Evolutionary conservation across 768 basidiomycete genomes (phyloP), one percentile per base, ranked within the genome.

Genomic region (Pholiota conissans): DNA sequence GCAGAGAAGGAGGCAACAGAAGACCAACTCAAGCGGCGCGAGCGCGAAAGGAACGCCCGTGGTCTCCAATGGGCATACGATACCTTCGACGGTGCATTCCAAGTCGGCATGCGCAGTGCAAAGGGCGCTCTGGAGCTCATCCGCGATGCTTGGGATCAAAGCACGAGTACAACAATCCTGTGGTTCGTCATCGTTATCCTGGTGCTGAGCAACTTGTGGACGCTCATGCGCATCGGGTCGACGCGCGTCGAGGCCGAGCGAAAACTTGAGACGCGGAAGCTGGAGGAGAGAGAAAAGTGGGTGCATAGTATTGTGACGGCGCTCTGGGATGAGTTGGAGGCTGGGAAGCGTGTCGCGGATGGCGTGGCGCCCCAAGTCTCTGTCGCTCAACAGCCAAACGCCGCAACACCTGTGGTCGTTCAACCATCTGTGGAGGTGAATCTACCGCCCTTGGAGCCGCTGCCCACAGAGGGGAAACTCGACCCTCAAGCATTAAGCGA

Each of bases 21-120:
- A 58, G 67, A 81, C 60, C 68, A 77, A 64, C 63, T 73, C 58
- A 84, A 87, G 69, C 76, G 77, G 56, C 84, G 89, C 52, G 88
- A 89, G 68, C 76, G 79, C 55, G 86, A 90, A 67, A 84, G 87
- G 14, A 85, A 86, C 59, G 81, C 78, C 57, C 87, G 90, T 16
- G 85, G 85, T 0, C 73, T 93, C 61, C 92, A 94, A 65, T 94
- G 92, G 92, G 91, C 91, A 2, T 90, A 85, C 75, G 92, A 94
- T 62, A 94, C 92, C 47, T 81, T 91, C 69, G 87, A 86, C 28
- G 92, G 90, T 9, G 87, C 92, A 1, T 80, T 75, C 59, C 78
- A 82, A 61, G 91, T 94, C 59, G 91, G 84, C 28, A 76, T 74
- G 65, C 84, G 84, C 67, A 91, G 89, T 59, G 82, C 89, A 40